A percentile compares a stretch with the other conserved stretches of the same genome.
phyloP scores from a whole-genome alignment of 495 filamentous ascomycete genomes.

The Hyphodiscus hymeniophilus region DNA sequence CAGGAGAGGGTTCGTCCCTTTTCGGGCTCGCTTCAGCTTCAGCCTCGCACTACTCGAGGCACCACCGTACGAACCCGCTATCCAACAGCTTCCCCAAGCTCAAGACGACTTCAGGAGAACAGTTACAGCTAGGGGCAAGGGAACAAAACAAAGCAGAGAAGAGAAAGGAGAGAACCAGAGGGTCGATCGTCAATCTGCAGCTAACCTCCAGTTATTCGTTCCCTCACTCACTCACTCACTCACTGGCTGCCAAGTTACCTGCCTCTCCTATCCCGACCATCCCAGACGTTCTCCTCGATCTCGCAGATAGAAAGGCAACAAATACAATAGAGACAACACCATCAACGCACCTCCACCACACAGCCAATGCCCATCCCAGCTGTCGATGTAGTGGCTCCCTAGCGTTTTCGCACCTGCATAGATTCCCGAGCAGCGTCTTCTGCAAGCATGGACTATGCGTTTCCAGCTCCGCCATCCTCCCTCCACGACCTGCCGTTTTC shows the following conservation, averaged over 20 bases:
- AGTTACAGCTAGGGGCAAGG: too few relatives aligned
- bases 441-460: background rate
- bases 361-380: slow-evolving; percentile 5
- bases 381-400: slow-evolving; percentile 12
- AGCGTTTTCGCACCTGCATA: background rate
- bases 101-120: background rate
- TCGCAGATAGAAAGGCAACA: background rate
- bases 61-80: background rate
- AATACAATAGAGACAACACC: too few relatives aligned
- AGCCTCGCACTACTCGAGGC: slow-evolving; percentile 9
- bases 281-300: background rate
- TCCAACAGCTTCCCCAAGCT: background rate
- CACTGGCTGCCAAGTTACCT: too few relatives aligned
- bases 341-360: background rate
- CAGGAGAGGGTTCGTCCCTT: background rate
- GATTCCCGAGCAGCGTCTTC: background rate
- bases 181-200: background rate
- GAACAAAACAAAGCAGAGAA: too few relatives aligned
- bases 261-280: background rate
- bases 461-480: background rate
- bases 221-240: too few relatives aligned
- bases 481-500: background rate
- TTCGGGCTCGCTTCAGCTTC: background rate
- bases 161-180: too few relatives aligned
- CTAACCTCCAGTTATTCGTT: background rate